Evolutionary conservation across 2,329 filamentous ascomycete genomes (phyloP).

Genomic region (Fusarium coffeatum): DNA sequence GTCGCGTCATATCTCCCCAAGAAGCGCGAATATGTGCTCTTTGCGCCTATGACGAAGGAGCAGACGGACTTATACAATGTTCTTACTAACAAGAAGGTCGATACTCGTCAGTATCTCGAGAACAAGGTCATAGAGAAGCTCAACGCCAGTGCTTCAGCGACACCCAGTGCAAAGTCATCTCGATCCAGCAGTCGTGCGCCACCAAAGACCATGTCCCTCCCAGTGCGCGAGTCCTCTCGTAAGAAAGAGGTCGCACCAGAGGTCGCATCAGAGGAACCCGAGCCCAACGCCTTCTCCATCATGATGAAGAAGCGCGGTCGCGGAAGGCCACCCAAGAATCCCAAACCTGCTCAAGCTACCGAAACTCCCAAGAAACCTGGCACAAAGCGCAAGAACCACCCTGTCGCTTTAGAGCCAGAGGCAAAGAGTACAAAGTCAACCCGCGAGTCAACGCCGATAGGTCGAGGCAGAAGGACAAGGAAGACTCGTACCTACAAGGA

Average conservation of each 20-base stretch:
- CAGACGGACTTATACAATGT: slow-evolving; percentile 89
- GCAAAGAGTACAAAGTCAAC: slow-evolving; percentile 81
- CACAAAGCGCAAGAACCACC: slow-evolving; percentile 51
- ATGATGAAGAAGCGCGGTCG: slow-evolving; percentile 62
- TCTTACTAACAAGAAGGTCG: slow-evolving; percentile 66
- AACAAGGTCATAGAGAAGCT: slow-evolving; percentile 78
- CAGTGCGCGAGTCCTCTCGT: slow-evolving; percentile 53
- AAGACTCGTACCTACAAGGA: slow-evolving; percentile 63
- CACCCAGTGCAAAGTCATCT: slow-evolving; percentile 51
- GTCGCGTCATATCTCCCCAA: slow-evolving; percentile 92
- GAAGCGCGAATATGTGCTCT: slow-evolving; percentile 96
- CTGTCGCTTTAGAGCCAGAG: slow-evolving; percentile 50
- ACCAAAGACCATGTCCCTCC: slow-evolving; percentile 46
- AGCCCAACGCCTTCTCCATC: slow-evolving; percentile 62
- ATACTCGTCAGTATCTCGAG: slow-evolving; percentile 81
- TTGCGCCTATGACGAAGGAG: slow-evolving; percentile 89
- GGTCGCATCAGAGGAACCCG: slow-evolving; percentile 15
- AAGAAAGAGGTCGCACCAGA: slow-evolving; percentile 44
- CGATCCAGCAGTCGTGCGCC: slow-evolving; percentile 51
- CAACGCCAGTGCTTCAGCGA: slow-evolving; percentile 46
- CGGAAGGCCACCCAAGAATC: slow-evolving; percentile 41
- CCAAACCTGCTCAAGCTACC: slow-evolving; percentile 38
- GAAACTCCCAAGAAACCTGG: slow-evolving; percentile 37
- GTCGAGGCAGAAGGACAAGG: slow-evolving; percentile 62
- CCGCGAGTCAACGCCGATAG: slow-evolving; percentile 77